Base-by-base conservation (phyloP, 1,139 yeast species). In the Candida labiduridarum region DNA sequence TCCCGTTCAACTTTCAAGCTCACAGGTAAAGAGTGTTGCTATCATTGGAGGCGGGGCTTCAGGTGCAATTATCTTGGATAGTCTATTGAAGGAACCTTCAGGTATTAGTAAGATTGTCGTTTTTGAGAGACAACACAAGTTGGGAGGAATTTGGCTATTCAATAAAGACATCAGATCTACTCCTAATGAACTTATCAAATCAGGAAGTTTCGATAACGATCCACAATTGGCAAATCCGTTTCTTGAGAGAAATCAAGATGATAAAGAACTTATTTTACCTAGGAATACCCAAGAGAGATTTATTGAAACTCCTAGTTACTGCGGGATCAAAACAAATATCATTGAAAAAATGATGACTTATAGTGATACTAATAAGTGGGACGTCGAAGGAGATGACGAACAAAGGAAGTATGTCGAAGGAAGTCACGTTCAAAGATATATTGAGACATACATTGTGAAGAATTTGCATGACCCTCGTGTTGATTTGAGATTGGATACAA, bases 11-110 rank as follows among this genome's bases (percentile, higher is more conserved):
- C 14, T 57, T 9, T 38, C 57, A 8, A 19, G 40, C 7, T 11
- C 44, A 4, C 58, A 58, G 55, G 51, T 69, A 30, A 57, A 64
- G 46, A 62, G 69, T 2, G 61, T 78, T 11, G 83, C 82, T 9
- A 68, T 79, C 35, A 76, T 79, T 16, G 83, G 84, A 1, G 83
- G 80, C 18, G 84, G 84, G 1, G 82, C 83, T 3, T 73, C 80
- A 1, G 83, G 83, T 3, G 78, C 80, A 11, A 67, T 78, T 33
- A 65, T 72, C 0, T 62, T 78, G 12, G 80, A 78, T 50, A 56
- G 71, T 4, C 57, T 79, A 7, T 55, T 73, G 2, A 64, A 70
- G 43, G 78, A 77, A 46, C 55, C 56, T 3, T 47, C 54, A 1
- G 49, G 50, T n/a, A 57, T 66, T 41, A 51, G 51, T 15, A 50